Base-by-base conservation (phyloP, 2,329 filamentous ascomycete species). In the Aspergillus novoparasiticus region DNA sequence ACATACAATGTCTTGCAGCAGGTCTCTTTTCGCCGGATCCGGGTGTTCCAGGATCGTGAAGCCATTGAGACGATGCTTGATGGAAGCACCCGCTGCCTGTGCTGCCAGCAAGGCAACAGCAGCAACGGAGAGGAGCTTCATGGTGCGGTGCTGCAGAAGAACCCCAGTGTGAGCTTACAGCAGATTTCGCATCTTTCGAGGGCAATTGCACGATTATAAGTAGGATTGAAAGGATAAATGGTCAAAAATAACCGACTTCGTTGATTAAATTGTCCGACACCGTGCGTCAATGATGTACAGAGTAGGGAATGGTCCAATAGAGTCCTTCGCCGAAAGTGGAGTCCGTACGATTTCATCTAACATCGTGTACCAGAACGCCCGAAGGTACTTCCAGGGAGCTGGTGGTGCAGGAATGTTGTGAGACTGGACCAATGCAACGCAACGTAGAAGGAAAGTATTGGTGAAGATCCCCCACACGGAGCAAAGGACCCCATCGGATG, bases 41-140 rank as follows among this genome's bases (percentile, higher is more conserved):
- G 73, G 68, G 63, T 78, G 75, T 58, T 78, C 77, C 1, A 68
- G 73, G 23, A 81, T 76, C 45, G 85, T 84, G 65, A 83, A 79
- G 23, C 82, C 73, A 68, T 83, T 81, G 12, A 83, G 76, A 60
- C 81, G 81, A 63, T 84, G 83, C 41, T 79, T 83, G 63, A 86
- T 76, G 14, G 83, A 78, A 63, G 83, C 75, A 59, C 82, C 84
- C 63, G 78, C 74, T 65, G 78, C 74, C 67, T 83, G 79, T 54
- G 79, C 75, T 23, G 80, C 81, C 67, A 85, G 73, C 64, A 73
- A 78, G 58, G 73, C 70, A 56, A 73, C 61, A 21, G 71, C 67
- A 65, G 74, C 73, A 48, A 72, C 64, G 36, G 71, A 71, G 45
- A 76, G 64, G 60, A 81, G 64, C 72, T 76, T 82, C 80, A 82